Evolutionary conservation across 2,329 filamentous ascomycete species (phyloP).

Genomic region (Trichoderma atrobrunneum): DNA sequence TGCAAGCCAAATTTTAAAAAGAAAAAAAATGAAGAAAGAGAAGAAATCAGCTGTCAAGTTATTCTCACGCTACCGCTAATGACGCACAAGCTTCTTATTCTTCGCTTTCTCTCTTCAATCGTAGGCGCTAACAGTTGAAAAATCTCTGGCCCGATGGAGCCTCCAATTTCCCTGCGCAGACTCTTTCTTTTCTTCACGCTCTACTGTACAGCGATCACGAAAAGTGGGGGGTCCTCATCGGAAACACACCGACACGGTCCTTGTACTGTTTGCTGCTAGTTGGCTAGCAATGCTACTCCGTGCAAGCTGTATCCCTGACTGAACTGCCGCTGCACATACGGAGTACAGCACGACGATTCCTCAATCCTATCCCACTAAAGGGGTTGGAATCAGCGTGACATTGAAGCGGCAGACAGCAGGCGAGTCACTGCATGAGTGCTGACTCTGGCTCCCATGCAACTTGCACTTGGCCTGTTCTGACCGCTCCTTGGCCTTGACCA

Average conservation of each 20-base stretch:
- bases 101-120: background rate
- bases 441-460: background rate
- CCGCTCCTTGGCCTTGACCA: background rate
- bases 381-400: background rate
- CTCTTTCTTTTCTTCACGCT: background rate
- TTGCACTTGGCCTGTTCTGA: constrained; percentile 4
- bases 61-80: background rate
- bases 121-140: background rate
- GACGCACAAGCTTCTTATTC: background rate
- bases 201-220: background rate
- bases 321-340: background rate
- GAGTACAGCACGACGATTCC: background rate
- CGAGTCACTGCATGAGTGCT: background rate
- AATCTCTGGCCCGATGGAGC: background rate
- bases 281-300: background rate
- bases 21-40: background rate
- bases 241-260: constrained; percentile 13
- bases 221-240: constrained; percentile 7
- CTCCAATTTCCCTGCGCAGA: background rate
- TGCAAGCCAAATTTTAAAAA: background rate
- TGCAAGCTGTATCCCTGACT: background rate
- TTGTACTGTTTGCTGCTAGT: background rate
- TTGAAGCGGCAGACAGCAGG: background rate
- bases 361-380: background rate
- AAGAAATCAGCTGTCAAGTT: background rate